Evolutionary conservation across 805 yeast species (phyloP).

Genomic region (Komagataella pseudopastoris): DNA sequence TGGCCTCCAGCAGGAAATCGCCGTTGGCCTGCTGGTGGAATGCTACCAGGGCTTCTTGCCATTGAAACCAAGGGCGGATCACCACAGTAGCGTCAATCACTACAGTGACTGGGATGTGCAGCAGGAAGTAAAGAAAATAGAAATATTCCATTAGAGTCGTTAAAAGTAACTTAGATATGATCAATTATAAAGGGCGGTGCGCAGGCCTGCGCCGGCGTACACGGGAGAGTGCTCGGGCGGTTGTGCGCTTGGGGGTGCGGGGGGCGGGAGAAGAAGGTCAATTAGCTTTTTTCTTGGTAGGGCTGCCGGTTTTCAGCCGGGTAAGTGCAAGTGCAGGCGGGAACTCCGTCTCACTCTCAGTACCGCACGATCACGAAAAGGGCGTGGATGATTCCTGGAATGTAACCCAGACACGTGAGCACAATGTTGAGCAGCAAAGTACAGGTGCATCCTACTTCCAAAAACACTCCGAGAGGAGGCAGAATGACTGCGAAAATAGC

Average conservation of each 20-base stretch:
- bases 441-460: slow-evolving; percentile 32
- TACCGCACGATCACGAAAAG: slow-evolving; percentile 20
- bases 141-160: not conserved
- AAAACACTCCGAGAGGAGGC: slow-evolving; percentile 46
- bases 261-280: not conserved
- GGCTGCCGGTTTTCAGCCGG: not conserved
- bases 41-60: slow-evolving; percentile 34
- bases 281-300: not conserved
- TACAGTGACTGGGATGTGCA: slow-evolving; percentile 68
- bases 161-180: not conserved
- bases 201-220: not conserved
- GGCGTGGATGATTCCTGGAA: slow-evolving; percentile 66
- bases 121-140: slow-evolving; percentile 10
- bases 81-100: slow-evolving; percentile 65
- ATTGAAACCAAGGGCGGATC: slow-evolving; percentile 37
- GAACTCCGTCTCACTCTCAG: not conserved
- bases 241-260: not conserved
- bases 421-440: slow-evolving; percentile 40
- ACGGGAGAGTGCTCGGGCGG: not conserved
- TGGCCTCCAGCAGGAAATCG: slow-evolving; percentile 45
- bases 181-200: not conserved
- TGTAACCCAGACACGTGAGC: slow-evolving; percentile 57
- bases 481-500: slow-evolving; percentile 30
- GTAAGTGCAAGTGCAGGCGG: not conserved
- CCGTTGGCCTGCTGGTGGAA: slow-evolving; percentile 55